phyloP scores from a whole-genome alignment of 1,284 basidiomycete genomes.

The Singerocomus rubriflavus region DNA sequence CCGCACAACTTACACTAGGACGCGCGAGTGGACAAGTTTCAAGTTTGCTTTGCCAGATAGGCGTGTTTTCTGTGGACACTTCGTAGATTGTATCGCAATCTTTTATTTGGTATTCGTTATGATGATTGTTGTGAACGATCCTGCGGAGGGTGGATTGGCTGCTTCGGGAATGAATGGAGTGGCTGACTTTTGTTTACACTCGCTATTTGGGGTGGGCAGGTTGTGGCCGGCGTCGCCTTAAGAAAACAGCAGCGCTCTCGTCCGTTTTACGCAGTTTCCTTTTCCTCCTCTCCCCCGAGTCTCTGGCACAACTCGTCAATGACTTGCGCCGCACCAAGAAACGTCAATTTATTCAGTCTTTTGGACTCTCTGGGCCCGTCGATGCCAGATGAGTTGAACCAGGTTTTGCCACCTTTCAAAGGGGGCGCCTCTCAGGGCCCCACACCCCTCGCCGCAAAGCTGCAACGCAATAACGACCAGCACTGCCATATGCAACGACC shows the following conservation, averaged over 20 bases:
- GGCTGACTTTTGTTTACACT: conserved; percentile 23
- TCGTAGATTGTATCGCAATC: conserved; percentile 3
- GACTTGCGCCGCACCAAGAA: background rate
- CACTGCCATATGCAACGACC: conserved; percentile 1
- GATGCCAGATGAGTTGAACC: background rate
- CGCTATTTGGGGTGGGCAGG: background rate
- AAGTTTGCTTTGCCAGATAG: background rate
- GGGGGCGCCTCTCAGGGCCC: background rate
- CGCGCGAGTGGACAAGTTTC: background rate
- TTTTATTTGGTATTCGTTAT: background rate
- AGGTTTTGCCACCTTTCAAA: background rate
- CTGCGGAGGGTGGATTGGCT: background rate
- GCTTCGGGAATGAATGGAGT: background rate
- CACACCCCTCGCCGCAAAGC: background rate
- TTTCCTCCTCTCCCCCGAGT: conserved; percentile 3
- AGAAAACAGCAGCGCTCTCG: background rate
- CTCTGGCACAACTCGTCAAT: conserved; percentile 5
- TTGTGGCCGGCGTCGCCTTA: background rate
- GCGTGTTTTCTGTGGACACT: background rate
- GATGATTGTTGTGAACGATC: background rate
- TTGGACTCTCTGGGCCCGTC: background rate
- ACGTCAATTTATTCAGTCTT: conserved; percentile 4
- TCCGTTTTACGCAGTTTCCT: too few species aligned
- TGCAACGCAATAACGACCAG: background rate
- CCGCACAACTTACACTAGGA: too few species aligned